These are phyloP conservation scores for Suhomyces sp. DNA, from an alignment of 805 yeast genomes.

Conservation along the genomic window DNA sequence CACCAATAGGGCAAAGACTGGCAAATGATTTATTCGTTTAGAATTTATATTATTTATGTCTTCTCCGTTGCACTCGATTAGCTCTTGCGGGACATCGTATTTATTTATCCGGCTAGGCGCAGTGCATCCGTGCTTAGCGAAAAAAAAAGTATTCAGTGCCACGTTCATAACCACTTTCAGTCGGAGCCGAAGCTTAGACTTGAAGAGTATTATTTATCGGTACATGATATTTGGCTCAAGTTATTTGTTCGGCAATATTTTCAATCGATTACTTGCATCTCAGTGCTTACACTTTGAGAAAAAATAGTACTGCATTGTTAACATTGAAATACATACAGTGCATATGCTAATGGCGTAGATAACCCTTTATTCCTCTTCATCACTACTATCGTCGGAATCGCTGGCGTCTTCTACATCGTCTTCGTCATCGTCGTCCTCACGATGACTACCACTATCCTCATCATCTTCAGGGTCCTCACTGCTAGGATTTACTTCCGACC, in stretches of 20 bases:
- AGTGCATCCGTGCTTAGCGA: background rate
- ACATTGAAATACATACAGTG: background rate
- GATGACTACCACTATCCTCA: conserved; percentile 27
- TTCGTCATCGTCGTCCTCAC: conserved; percentile 25
- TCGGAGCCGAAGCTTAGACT: background rate
- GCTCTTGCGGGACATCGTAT: background rate
- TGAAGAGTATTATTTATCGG: background rate
- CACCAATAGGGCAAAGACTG: background rate
- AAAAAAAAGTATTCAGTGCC: background rate
- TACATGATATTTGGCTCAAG: background rate
- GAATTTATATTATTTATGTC: no score
- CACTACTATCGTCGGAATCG: conserved; percentile 19
- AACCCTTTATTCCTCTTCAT: conserved; percentile 15
- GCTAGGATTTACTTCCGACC: conserved; percentile 54
- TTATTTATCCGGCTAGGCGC: background rate
- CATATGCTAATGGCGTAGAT: background rate
- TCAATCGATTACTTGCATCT: background rate
- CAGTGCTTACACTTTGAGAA: background rate
- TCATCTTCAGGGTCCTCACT: conserved; percentile 64
- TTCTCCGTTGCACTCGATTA: background rate
- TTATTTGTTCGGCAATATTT: background rate
- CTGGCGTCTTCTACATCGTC: conserved; percentile 12
- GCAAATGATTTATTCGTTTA: no score
- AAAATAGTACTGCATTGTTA: background rate
- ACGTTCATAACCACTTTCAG: background rate